Percentiles rank a stretch among this genome's conserved stretches.
Evolutionary conservation across 2,329 filamentous ascomycete genomes (phyloP).

Genomic region (Xylaria sp.): DNA sequence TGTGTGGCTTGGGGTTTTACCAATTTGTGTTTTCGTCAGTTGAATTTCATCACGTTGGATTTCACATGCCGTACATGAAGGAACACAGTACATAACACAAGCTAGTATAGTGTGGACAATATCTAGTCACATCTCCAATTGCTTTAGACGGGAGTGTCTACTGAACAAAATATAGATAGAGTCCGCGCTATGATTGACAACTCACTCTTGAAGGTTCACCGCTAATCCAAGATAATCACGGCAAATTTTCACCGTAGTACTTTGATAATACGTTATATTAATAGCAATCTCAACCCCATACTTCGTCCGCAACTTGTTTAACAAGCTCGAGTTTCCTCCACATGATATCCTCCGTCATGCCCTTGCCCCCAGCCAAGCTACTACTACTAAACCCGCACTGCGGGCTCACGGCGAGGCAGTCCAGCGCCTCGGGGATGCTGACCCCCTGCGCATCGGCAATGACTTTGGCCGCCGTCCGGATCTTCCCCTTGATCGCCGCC

Average conservation of each 20-base stretch:
- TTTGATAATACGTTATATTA: background rate
- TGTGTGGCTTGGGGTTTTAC: background rate
- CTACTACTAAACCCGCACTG: conserved; percentile 61
- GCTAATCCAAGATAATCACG: background rate
- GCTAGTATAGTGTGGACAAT: background rate
- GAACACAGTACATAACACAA: background rate
- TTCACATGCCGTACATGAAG: background rate
- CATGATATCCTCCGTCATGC: conserved; percentile 47
- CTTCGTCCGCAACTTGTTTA: conserved; percentile 40
- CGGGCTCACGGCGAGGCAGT: conserved; percentile 66
- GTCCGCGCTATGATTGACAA: background rate
- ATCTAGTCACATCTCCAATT: background rate
- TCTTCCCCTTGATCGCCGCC: conserved; percentile 56
- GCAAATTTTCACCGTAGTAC: background rate
- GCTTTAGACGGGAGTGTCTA: background rate
- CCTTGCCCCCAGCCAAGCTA: conserved; percentile 46
- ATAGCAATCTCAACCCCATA: conserved; percentile 40
- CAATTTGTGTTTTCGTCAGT: background rate
- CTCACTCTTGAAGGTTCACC: background rate
- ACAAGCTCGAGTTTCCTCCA: conserved; percentile 48
- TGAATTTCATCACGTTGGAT: background rate
- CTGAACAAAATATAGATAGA: background rate
- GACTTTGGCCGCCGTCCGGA: conserved; percentile 62
- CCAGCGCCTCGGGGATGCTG: conserved; percentile 63
- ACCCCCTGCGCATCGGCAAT: conserved; percentile 67